Evolutionary conservation across 176 grass and related monocot species (phyloP), one percentile per base, ranked within the genome.

Genomic region (Aegilops bicornis): DNA sequence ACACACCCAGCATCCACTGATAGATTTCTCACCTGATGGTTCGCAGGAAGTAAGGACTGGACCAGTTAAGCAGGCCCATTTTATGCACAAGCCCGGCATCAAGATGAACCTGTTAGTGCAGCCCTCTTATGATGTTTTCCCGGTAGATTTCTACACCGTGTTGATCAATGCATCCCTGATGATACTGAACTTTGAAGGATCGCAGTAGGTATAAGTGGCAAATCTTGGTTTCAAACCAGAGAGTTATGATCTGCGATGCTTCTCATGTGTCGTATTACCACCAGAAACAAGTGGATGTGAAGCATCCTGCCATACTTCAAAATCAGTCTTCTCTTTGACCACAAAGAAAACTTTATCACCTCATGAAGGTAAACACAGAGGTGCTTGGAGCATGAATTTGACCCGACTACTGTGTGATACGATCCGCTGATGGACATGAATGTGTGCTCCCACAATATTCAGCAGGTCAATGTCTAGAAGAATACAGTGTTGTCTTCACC

Each of bases 11-110:
- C 64, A 54, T 86, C 69, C 20, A 7, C 33, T 66, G 67, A 22
- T 75, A 69, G n/a, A 20, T 62, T 63, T 86, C 88, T 95, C 78
- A 86, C 90, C 68, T 91, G 89, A 88, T 86, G 39, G 14, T 68
- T 88, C 2, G 82, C 31, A 89, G 79, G 86, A 75, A 89, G 15
- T 75, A 90, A 85, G 39, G 71, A 62, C 27, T 64, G 20, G 32
- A 77, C 79, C 39, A 85, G 82, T 60, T 90, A 64, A 81, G 27
- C 48, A 69, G 79, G 69, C 48, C 67, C 78, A 87, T 39, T 79
- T 56, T 79, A 15, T 77, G 71, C 78, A 1, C 60, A 62, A 62
- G 22, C 60, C 85, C 56, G 80, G 67, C 36, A 90, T 84, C 80
- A 82, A 92, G 84, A 86, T 79, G 56, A 90, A 61, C 31, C 48